Percentiles rank a stretch among this genome's conserved stretches.
Conservation (phyloP, 1,284 basidiomycete species). For the Pisolithus thermaeus region DNA sequence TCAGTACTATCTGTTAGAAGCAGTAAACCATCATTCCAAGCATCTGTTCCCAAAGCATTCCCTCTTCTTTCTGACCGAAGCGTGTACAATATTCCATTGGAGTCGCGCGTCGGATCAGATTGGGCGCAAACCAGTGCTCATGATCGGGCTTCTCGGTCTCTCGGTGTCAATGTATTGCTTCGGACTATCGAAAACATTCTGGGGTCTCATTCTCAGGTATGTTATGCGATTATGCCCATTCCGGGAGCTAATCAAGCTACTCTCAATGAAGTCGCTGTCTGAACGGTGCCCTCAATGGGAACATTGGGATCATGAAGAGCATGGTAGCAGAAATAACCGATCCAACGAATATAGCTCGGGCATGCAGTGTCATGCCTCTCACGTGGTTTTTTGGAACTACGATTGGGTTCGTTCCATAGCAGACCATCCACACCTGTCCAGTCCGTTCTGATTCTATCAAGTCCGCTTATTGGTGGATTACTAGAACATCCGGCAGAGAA, state of each 20-base stretch:
- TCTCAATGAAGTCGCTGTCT: constrained; percentile 28
- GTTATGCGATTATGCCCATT: neutral
- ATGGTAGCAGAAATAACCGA: constrained; percentile 33
- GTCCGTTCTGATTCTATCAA: constrained; percentile 19
- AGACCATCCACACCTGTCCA: neutral
- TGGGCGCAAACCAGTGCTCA: constrained; percentile 59
- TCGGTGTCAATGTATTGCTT: constrained; percentile 57
- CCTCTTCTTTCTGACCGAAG: constrained; percentile 49
- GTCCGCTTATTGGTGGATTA: constrained; percentile 58
- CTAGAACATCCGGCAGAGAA: constrained; percentile 53
- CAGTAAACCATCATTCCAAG: neutral
- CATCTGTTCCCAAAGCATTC: constrained; percentile 35
- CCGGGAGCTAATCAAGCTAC: neutral
- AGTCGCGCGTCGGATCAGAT: constrained; percentile 58
- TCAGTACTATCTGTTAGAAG: constrained; percentile 21
- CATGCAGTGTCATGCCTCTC: constrained; percentile 39
- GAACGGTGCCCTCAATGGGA: constrained; percentile 38
- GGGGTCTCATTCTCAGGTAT: constrained; percentile 48
- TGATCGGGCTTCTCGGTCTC: constrained; percentile 50
- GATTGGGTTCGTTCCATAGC: constrained; percentile 31
- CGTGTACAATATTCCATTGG: constrained; percentile 59
- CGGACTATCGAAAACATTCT: constrained; percentile 58
- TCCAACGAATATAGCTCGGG: constrained; percentile 29
- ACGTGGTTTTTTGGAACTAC: constrained; percentile 40
- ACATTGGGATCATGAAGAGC: constrained; percentile 44